A percentile compares a stretch with the other conserved stretches of the same genome.
These are phyloP conservation scores for Trametes sanguinea DNA, from an alignment of 768 basidiomycete genomes.

Conservation along the genomic window DNA sequence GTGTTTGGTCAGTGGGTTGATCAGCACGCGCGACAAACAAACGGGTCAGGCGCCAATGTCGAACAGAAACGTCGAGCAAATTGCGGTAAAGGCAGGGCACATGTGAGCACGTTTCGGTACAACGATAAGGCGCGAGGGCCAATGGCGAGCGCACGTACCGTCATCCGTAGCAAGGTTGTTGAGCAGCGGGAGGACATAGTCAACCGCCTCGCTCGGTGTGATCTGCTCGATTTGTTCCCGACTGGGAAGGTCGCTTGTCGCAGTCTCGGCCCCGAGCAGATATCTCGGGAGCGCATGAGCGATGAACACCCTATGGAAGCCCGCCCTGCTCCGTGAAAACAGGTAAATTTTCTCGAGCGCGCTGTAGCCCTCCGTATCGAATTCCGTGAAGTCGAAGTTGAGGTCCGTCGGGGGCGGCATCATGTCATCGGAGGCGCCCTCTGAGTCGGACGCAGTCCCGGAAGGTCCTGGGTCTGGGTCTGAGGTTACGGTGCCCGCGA, in stretches of 20 bases:
- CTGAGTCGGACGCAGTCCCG: slow-evolving; percentile 5
- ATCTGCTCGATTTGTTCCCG: slow-evolving; percentile 46
- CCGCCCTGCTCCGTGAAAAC: slow-evolving; percentile 75
- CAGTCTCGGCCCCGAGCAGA: slow-evolving; percentile 45
- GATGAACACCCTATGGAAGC: slow-evolving; percentile 78
- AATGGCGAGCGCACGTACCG: slow-evolving; percentile 47
- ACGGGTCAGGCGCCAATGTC: slow-evolving; percentile 7
- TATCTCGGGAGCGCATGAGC: slow-evolving; percentile 79
- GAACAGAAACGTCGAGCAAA: slow-evolving; percentile 1
- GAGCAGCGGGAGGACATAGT: slow-evolving; percentile 92
- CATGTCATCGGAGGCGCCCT: slow-evolving; percentile 11
- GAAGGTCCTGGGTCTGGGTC: slow-evolving; percentile 2
- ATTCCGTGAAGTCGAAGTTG: slow-evolving; percentile 40
- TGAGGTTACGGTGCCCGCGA: slow-evolving; percentile 11
- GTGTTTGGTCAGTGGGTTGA: slow-evolving; percentile 18
- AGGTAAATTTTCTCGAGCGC: slow-evolving; percentile 92
- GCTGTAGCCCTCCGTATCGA: slow-evolving; percentile 81
- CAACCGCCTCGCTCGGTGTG: slow-evolving; percentile 83
- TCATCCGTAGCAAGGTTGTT: slow-evolving; percentile 83
- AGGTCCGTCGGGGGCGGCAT: slow-evolving; percentile 13
- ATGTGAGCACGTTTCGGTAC: slow-evolving; percentile 10
- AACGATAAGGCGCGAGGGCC: not conserved
- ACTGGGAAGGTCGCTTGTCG: slow-evolving; percentile 12
- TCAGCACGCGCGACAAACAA: slow-evolving; percentile 1
- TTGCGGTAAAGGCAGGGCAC: not conserved